phyloP scores from a whole-genome alignment of 148 eudicot species.

The Rhododendron kiyosumense region DNA sequence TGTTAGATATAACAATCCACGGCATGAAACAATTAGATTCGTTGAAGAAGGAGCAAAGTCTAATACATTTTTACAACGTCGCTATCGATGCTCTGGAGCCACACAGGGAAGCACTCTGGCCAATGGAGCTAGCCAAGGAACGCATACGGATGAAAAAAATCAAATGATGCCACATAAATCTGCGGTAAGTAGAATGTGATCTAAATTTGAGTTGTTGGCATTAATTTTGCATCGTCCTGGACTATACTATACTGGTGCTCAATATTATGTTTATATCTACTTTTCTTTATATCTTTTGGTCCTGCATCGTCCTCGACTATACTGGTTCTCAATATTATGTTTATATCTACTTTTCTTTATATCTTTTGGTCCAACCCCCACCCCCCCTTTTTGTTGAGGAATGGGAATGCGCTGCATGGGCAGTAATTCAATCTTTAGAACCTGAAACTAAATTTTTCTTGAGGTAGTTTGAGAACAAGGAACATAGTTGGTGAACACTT shows the following conservation, averaged over 20 bases:
- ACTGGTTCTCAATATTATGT: neutral
- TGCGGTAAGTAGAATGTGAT: conserved; percentile 17
- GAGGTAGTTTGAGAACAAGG: no score
- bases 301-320: neutral
- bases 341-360: no score
- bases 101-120: conserved; percentile 1
- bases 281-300: no score
- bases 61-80: conserved; percentile 27
- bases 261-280: no score
- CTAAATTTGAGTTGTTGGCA: neutral
- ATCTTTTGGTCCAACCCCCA: no score
- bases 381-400: neutral
- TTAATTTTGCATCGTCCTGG: neutral
- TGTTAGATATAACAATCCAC: no score
- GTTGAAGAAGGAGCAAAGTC: conserved; percentile 3
- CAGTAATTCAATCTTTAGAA: neutral
- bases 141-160: conserved; percentile 12
- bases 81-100: conserved; percentile 28
- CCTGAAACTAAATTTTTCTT: no score
- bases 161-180: conserved; percentile 21
- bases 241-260: neutral
- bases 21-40: no score
- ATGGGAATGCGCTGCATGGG: neutral
- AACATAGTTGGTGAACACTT: no score
- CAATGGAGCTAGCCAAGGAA: conserved; percentile 21